Conservation (phyloP, 2,329 filamentous ascomycete species). For the Mycogone perniciosa region DNA sequence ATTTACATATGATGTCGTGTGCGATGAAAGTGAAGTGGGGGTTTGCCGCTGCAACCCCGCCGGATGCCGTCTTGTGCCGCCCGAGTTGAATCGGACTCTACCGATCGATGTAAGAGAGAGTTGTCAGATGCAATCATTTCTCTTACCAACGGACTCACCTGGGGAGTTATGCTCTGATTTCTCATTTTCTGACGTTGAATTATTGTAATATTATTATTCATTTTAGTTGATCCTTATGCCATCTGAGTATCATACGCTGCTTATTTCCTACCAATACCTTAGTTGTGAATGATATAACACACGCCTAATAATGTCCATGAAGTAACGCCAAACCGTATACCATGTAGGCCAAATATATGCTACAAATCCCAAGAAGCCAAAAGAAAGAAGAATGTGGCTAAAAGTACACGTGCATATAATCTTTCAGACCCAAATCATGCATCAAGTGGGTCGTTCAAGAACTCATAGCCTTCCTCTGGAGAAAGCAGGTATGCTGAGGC, state of each 20-base stretch:
- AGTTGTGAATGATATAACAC: no score
- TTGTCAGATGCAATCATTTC: neutral
- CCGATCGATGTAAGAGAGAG: conserved; percentile 1
- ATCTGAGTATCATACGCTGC: no score
- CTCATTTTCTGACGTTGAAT: no score
- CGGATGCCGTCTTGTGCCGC: conserved; percentile 1
- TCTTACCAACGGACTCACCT: no score
- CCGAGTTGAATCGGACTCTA: conserved; percentile 4
- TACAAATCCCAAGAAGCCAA: neutral
- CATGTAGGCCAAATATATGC: neutral
- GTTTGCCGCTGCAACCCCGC: conserved; percentile 5
- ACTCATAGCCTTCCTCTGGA: conserved; percentile 80
- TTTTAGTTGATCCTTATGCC: no score
- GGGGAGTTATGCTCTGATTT: no score
- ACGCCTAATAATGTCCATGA: no score
- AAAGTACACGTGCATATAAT: neutral
- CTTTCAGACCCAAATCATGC: conserved; percentile 27
- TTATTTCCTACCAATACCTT: no score
- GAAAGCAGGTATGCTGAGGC: conserved; percentile 65
- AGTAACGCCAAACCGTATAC: conserved; percentile 3
- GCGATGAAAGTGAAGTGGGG: conserved; percentile 2
- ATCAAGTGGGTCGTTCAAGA: conserved; percentile 50
- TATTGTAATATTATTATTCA: no score
- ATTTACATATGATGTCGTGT: neutral
- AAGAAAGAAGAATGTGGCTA: neutral